Conservation (phyloP, 176 grass and related monocot species). For the Aegilops bicornis region DNA sequence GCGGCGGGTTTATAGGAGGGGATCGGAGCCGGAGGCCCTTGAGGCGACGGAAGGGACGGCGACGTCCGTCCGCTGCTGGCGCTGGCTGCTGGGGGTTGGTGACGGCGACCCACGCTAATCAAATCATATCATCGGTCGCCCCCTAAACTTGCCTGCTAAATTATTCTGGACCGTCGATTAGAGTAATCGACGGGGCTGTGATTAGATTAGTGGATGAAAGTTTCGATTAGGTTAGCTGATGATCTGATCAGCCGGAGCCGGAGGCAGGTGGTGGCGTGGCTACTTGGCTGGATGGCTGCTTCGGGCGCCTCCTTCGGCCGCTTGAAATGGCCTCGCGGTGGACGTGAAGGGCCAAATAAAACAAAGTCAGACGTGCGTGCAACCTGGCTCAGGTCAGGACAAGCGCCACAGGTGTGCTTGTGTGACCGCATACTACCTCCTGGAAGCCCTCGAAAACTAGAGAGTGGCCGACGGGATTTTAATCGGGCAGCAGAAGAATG, state of each 20-base stretch:
- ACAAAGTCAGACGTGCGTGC: neutral
- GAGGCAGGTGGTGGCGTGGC: neutral
- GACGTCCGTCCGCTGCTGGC: neutral
- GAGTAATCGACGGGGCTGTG: neutral
- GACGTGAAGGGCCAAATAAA: neutral
- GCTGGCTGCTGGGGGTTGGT: neutral
- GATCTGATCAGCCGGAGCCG: neutral
- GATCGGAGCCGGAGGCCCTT: slow-evolving; percentile 29
- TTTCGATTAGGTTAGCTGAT: no score
- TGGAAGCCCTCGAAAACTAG: no score
- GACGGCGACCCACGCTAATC: neutral
- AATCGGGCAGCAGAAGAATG: no score
- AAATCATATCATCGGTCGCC: neutral
- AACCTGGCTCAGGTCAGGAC: neutral
- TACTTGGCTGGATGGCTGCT: slow-evolving; percentile 2
- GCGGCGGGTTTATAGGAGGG: slow-evolving; percentile 42
- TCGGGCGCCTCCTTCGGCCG: neutral
- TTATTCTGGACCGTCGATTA: neutral
- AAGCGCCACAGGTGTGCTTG: neutral
- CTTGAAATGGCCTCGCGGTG: slow-evolving; percentile 18
- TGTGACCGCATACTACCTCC: neutral
- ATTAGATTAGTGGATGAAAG: neutral
- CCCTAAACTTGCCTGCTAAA: neutral
- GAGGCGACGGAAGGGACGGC: slow-evolving; percentile 55
- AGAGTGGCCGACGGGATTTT: no score